Evolutionary conservation across 2,329 filamentous ascomycete genomes (phyloP).

Genomic region (Fusarium sp.): DNA sequence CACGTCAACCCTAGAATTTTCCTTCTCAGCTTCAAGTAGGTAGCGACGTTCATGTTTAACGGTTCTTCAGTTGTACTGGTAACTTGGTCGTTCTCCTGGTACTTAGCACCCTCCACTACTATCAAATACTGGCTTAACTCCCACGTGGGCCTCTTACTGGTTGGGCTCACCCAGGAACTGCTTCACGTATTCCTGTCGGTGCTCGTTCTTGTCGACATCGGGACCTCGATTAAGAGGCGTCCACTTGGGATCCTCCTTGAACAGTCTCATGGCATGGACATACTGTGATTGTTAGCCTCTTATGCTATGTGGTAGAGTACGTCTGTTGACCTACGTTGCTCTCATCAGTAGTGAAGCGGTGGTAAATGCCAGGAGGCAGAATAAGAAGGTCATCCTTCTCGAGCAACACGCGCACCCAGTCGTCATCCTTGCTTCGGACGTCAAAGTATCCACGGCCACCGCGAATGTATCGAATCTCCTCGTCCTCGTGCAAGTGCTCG

Average conservation of each 20-base stretch:
- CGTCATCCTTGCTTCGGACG: slow-evolving; percentile 81
- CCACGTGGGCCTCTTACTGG: slow-evolving; percentile 40
- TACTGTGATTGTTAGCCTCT: slow-evolving; percentile 66
- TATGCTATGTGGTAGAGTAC: neutral
- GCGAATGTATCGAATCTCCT: slow-evolving; percentile 95
- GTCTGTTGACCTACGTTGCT: slow-evolving; percentile 74
- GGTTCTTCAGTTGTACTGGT: slow-evolving; percentile 18
- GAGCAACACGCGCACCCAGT: slow-evolving; percentile 87
- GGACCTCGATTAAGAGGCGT: slow-evolving; percentile 84
- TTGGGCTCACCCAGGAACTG: slow-evolving; percentile 50
- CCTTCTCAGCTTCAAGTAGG: neutral
- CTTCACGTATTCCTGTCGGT: slow-evolving; percentile 79
- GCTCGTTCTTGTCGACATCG: slow-evolving; percentile 81
- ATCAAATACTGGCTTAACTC: slow-evolving; percentile 10
- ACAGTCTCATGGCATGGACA: slow-evolving; percentile 93
- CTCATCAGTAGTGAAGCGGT: slow-evolving; percentile 94
- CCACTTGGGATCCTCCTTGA: slow-evolving; percentile 99
- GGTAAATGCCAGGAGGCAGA: slow-evolving; percentile 93
- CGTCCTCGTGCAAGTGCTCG: slow-evolving; percentile 97
- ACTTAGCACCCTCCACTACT: slow-evolving; percentile 13
- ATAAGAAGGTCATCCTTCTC: slow-evolving; percentile 93
- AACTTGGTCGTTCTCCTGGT: slow-evolving; percentile 15
- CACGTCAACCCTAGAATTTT: slow-evolving; percentile 26
- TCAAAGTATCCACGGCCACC: slow-evolving; percentile 94
- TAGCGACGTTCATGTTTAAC: neutral